These are phyloP conservation scores for Meyerozyma smithsonii DNA, from an alignment of 1,139 yeast genomes.

Conservation along the genomic window DNA sequence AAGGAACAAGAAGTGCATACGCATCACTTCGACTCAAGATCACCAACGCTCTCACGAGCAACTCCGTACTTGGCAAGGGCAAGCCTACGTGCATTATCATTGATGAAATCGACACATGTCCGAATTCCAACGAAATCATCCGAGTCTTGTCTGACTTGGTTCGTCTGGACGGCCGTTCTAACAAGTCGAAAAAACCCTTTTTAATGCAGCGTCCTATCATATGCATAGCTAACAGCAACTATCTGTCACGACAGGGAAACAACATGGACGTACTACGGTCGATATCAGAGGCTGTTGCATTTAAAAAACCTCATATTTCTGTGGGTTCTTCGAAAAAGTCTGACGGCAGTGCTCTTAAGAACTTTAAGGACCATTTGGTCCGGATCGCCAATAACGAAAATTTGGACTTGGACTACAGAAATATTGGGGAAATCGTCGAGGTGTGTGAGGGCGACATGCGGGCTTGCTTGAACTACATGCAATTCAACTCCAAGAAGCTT, in stretches of 20 bases:
- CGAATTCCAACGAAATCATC: constrained; percentile 72
- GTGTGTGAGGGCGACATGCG: constrained; percentile 81
- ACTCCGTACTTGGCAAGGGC: constrained; percentile 48
- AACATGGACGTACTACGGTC: constrained; percentile 67
- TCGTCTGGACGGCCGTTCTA: constrained; percentile 52
- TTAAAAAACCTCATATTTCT: constrained; percentile 54
- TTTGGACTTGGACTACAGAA: constrained; percentile 29
- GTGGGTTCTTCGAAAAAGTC: constrained; percentile 29
- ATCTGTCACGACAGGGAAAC: constrained; percentile 39
- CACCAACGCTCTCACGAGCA: constrained; percentile 64
- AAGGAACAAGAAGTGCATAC: constrained; percentile 40
- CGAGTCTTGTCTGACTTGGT: constrained; percentile 59
- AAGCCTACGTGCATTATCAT: constrained; percentile 78
- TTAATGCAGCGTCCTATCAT: constrained; percentile 77
- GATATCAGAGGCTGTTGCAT: constrained; percentile 64
- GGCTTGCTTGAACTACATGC: constrained; percentile 79
- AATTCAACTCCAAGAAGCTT: constrained; percentile 47
- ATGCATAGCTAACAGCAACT: constrained; percentile 86
- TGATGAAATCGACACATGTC: constrained; percentile 91
- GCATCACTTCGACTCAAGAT: constrained; percentile 46
- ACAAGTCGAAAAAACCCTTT: constrained; percentile 24
- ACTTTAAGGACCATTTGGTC: constrained; percentile 39
- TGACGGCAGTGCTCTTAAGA: constrained; percentile 33
- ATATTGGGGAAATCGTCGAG: constrained; percentile 53
- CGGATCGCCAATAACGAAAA: constrained; percentile 28